Base-by-base conservation (phyloP, 2,329 filamentous ascomycete species). In the Nigrospora oryzae region DNA sequence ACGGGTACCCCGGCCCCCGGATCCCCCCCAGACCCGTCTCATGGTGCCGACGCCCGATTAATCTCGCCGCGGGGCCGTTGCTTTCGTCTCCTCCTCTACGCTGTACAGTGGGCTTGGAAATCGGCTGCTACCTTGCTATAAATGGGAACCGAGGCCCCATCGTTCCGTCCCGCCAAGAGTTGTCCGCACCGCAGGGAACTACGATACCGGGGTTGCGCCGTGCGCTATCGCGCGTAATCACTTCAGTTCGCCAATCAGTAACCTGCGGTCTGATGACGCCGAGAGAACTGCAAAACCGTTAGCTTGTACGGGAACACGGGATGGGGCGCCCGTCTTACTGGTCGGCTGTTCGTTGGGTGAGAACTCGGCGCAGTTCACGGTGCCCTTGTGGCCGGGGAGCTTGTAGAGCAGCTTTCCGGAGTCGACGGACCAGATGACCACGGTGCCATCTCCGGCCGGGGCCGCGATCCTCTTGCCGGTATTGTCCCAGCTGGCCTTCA, bases 351-450 rank as follows among this genome's bases (percentile, higher is more conserved):
- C 80, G 35, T 79, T 78, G 5, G 91, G 89, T 40, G 88, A 84
- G 61, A 98, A 94, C 54, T 94, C 85, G 44, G 91, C 91, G 62
- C 91, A 89, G 62, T 97, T 98, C 42, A 97, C 93, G 0, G 87
- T 88, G 32, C 91, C 93, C 66, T 89, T 93, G 63, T 98, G 93
- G 1, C 93, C 93, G 1, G 93, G 93, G 43, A 98, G 74, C 67
- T 97, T 97, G 67, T 96, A 94, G 51, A 95, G 65, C 55, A 98
- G 72, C 69, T 94, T 97, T 47, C 87, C 90, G n/a, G 79, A 86
- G 60, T 87, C 83, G 45, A 74, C 81, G 42, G 93, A 90, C 93
- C 93, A 98, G 11, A 97, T 81, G 13, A 95, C 84, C 15, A 89
- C 89, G 8, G 84, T 95, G 23, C 89, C 85, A 59, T 98, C 93